Evolutionary conservation across 1,284 basidiomycete genomes (phyloP), one percentile per base, ranked within the genome.

Genomic region (Leucoagaricus sp.): DNA sequence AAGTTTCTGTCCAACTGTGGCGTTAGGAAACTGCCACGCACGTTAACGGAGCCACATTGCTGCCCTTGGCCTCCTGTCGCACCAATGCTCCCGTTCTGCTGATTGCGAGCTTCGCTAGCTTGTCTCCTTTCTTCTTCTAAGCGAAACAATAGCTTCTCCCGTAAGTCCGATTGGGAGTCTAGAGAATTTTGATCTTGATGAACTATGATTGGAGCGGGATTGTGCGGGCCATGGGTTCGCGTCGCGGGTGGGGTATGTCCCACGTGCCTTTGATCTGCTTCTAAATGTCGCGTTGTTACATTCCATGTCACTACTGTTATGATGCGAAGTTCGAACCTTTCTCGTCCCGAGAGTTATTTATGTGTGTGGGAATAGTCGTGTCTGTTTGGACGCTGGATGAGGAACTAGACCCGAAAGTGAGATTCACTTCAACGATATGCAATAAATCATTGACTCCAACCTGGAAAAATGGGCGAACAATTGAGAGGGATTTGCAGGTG

Each of bases 71-170:
- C 54, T 48, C 55, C 33, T 49, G 45, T 44, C 13, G 38, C 38
- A 42, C 29, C 41, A 23, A n/a, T 13, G 41, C 19, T 48, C 33
- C 38, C 28, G n/a, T n/a, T 21, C 19, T 44, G 17, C 38, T 28
- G 54, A 41, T 23, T 26, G 6, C 23, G 15, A 25, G 38, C 44
- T 34, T 53, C 52, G 42, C 34, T 55, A 58, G 65, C 65, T 31
- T 63, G 63, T 53, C 64, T 68, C 69, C 75, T 79, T 68, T 82
- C 81, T 58, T 72, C 66, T 62, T 73, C 73, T 49, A 85, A 73
- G 66, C 75, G 78, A 59, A 69, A 66, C 57, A 83, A 67, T 60
- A 83, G 70, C 63, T 67, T 67, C 54, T 71, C 66, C 55, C 57
- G 23, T 44, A 42, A 29, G 41, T 52, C 49, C 2, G 58, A 34